Base-by-base conservation (phyloP, 2,329 filamentous ascomycete genomes). In the Fusarium nurragi region DNA sequence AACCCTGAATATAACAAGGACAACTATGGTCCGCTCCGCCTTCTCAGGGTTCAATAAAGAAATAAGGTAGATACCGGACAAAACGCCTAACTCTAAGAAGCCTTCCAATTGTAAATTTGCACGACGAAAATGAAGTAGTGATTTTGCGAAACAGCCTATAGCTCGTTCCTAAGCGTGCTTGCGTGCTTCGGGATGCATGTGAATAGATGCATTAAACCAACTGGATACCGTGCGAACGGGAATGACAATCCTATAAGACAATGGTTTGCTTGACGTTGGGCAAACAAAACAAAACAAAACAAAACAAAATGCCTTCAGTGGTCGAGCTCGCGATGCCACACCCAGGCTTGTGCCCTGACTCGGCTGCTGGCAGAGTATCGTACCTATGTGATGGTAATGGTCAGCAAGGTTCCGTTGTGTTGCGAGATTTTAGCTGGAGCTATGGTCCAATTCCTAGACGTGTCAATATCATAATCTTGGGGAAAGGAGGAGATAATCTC, bases 161-260 rank as follows among this genome's bases (percentile, higher is more conserved):
- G 53, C 25, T 45, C 26, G 34, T 40, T 47, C 26, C 48, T 46
- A 32, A 57, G 41, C n/a, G n/a, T n/a, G n/a, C n/a, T n/a, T n/a
- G 45, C 47, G 40, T 43, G 49, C 48, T 38, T 46, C 50, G 37
- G 13, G 14, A 38, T 50, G 40, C 26, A 34, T 58, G 53, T 23
- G 36, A 48, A 36, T 36, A 25, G 25, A 60, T 67, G 64, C 51
- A 57, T 46, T 37, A 25, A 54, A 38, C 54, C 55, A 60, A 65
- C 60, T 53, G 59, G 63, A 55, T 60, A 54, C 58, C 63, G 53
- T 66, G 64, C 58, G 45, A 66, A 51, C 47, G 48, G 63, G 32
- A 66, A 41, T 41, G 18, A n/a, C 40, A 30, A 36, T 54, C 45
- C 30, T 26, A 23, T 32, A 41, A 51, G 37, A 46, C 25, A 23